A percentile compares a stretch with the other conserved stretches of the same genome.
Conservation (phyloP, 2,329 filamentous ascomycete genomes). For the Arthrobotrys iridis region DNA sequence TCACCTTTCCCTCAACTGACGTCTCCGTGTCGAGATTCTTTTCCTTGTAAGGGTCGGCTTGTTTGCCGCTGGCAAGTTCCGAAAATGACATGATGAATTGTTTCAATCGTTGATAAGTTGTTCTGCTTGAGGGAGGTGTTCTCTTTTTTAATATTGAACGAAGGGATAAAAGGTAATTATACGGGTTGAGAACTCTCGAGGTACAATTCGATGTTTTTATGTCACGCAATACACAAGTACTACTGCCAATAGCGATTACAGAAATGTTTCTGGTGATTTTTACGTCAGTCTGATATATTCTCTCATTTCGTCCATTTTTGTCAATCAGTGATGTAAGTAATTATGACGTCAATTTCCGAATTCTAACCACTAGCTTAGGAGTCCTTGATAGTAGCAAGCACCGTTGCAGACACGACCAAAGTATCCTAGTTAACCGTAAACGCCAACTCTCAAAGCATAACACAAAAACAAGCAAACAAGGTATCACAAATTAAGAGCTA, state of each 20-base stretch:
- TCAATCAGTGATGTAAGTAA: neutral
- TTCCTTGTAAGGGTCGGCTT: constrained; percentile 56
- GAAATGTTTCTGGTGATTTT: neutral
- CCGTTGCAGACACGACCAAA: too few species aligned
- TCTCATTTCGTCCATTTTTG: neutral
- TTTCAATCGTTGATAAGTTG: neutral
- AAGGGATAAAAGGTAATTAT: too few species aligned
- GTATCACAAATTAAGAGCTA: neutral
- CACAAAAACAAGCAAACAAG: constrained; percentile 1
- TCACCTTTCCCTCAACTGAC: constrained; percentile 69
- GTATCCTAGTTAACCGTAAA: neutral
- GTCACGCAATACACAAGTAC: too few species aligned
- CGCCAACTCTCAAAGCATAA: constrained; percentile 1
- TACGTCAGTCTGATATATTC: neutral
- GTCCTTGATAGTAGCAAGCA: too few species aligned
- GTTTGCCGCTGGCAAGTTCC: constrained; percentile 1
- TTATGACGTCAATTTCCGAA: neutral
- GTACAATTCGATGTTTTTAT: too few species aligned
- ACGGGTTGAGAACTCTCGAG: too few species aligned
- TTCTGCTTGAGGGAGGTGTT: too few species aligned
- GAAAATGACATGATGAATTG: neutral
- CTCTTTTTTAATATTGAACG: too few species aligned
- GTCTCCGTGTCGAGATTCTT: constrained; percentile 55
- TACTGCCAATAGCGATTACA: neutral
- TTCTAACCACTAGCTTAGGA: too few species aligned